Percentiles rank a stretch among this genome's conserved stretches.
Evolutionary conservation across 345 rosid genomes (phyloP).

Genomic region (Arabidopsis suecica): DNA sequence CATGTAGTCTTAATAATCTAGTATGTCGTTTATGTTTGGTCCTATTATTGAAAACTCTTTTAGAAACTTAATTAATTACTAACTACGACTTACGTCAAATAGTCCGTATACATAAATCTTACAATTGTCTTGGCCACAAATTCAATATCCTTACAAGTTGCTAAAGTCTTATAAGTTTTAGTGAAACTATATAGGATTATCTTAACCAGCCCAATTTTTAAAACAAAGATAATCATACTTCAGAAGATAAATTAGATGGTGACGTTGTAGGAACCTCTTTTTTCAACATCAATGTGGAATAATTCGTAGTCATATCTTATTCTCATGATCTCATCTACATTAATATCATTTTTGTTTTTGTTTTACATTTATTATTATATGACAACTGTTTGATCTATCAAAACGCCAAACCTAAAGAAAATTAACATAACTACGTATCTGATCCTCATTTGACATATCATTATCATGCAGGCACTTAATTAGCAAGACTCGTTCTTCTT

Average conservation of each 20-base stretch:
- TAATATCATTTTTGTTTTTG: no score
- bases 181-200: constrained; percentile 2
- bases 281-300: constrained; percentile 35
- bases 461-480: not conserved
- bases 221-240: not conserved
- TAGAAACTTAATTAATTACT: not conserved
- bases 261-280: constrained; percentile 28
- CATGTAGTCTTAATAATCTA: constrained; percentile 27
- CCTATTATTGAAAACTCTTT: constrained; percentile 20
- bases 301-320: constrained; percentile 5
- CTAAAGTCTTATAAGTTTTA: not conserved
- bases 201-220: not conserved
- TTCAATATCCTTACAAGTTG: constrained; percentile 27
- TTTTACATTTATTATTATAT: not conserved
- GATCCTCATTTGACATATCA: constrained; percentile 18
- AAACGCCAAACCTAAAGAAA: not conserved
- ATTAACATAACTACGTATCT: constrained; percentile 31
- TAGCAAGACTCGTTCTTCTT: not conserved
- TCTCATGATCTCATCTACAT: no score
- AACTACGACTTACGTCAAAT: constrained; percentile 14
- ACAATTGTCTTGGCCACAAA: constrained; percentile 18
- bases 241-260: constrained; percentile 30
- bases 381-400: constrained; percentile 27
- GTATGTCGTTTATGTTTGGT: constrained; percentile 40
- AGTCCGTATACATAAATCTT: not conserved